Percentiles rank a stretch among this genome's conserved stretches.
Evolutionary conservation across 2,329 filamentous ascomycete genomes (phyloP).

Genomic region (Erysiphe pulchra): DNA sequence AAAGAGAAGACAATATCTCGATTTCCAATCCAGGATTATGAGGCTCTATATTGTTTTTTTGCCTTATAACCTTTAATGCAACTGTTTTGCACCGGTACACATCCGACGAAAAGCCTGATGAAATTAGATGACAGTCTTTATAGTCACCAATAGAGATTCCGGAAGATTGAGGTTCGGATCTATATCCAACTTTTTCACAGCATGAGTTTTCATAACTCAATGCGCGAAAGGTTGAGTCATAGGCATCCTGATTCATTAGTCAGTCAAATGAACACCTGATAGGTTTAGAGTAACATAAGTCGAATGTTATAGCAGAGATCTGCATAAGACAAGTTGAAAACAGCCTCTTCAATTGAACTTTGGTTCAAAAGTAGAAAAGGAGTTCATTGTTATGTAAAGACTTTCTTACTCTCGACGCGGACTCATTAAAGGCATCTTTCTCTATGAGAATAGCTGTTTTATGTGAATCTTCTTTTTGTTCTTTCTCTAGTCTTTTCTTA

Average conservation of each 20-base stretch:
- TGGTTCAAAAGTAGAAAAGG: background rate
- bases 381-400: background rate
- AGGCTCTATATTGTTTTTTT: constrained; percentile 46
- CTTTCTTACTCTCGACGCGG: constrained; percentile 27
- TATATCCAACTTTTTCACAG: background rate
- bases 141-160: constrained; percentile 26
- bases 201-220: background rate
- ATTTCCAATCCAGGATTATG: constrained; percentile 65
- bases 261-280: background rate
- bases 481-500: background rate
- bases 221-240: constrained; percentile 17
- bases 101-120: constrained; percentile 51
- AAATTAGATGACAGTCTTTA: constrained; percentile 25
- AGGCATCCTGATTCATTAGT: constrained; percentile 25
- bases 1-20: constrained; percentile 38
- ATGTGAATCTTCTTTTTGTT: constrained; percentile 21
- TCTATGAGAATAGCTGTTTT: constrained; percentile 36
- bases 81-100: constrained; percentile 42
- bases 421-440: constrained; percentile 31
- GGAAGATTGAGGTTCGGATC: constrained; percentile 6
- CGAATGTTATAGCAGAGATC: background rate
- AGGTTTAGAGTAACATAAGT: background rate
- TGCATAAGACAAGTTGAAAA: background rate
- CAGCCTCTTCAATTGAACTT: background rate
- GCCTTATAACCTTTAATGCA: constrained; percentile 69